Percentiles rank a stretch among this genome's conserved stretches.
These are phyloP conservation scores for Botryosphaeria dothidea DNA, from an alignment of 2,329 filamentous ascomycete genomes.

Conservation along the genomic window DNA sequence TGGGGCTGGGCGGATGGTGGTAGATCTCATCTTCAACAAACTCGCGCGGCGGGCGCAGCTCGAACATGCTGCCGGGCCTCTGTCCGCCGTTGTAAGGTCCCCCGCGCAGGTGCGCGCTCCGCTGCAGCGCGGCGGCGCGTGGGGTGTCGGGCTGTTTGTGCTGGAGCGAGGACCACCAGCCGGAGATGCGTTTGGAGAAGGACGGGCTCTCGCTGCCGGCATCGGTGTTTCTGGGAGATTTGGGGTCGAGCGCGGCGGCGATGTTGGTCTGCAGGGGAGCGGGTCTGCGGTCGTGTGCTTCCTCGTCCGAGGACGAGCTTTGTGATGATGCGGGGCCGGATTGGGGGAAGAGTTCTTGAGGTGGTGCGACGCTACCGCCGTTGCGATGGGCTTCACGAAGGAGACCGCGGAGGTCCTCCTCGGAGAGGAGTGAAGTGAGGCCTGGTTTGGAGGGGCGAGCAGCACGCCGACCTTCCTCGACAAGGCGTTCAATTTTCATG, in stretches of 20 bases:
- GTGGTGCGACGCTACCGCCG: constrained; percentile 30
- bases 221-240: neutral
- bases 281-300: constrained; percentile 25
- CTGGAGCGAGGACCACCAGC: constrained; percentile 39
- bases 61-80: constrained; percentile 39
- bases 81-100: constrained; percentile 25
- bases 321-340: constrained; percentile 35
- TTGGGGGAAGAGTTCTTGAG: constrained; percentile 26
- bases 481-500: constrained; percentile 75
- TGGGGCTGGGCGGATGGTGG: constrained; percentile 27
- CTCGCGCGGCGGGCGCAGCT: constrained; percentile 33
- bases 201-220: neutral
- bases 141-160: constrained; percentile 22
- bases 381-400: constrained; percentile 36
- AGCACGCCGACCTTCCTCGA: constrained; percentile 57
- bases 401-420: constrained; percentile 48
- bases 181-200: constrained; percentile 25
- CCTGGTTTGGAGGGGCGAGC: constrained; percentile 35
- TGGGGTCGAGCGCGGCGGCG: neutral
- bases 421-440: constrained; percentile 43
- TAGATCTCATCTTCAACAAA: constrained; percentile 24
- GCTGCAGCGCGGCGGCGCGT: constrained; percentile 12
- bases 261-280: constrained; percentile 20
- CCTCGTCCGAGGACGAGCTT: constrained; percentile 29
- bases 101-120: constrained; percentile 9